Base-by-base conservation (phyloP, 1,284 basidiomycete genomes). In the Papiliotrema laurentii region DNA sequence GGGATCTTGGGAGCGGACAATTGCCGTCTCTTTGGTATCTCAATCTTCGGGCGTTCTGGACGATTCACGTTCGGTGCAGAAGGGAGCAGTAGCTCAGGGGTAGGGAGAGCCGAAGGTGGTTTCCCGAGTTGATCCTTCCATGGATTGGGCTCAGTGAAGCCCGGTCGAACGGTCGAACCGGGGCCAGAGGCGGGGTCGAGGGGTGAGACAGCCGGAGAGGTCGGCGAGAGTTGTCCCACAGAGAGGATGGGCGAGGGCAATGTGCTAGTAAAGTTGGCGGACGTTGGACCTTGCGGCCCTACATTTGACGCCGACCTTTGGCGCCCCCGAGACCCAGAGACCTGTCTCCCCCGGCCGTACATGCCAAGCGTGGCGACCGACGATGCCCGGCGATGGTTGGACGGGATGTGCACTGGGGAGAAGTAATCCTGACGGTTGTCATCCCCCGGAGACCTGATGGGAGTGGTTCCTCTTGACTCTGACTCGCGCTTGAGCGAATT, bases 401-500 rank as follows among this genome's bases (percentile, higher is more conserved):
- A 47, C 25, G 52, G 24, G n/a, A 46, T 43, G 24, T 22, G n/a
- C 24, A 43, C n/a, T 21, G 41, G 41, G n/a, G 56, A 53, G 42
- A 59, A 61, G 36, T 64, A 59, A 47, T 57, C 60, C 7, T 21
- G 33, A 21, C 27, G 26, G n/a, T 44, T 33, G 7, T 38, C 24
- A n/a, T 34, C 41, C 24, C n/a, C 45, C 2, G 54, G 49, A 5
- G 52, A 46, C 10, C 48, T 18, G 24, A 21, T 31, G 2, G 54
- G 55, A 45, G 55, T 62, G 4, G 45, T 33, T 5, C 36, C 40
- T 49, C 56, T 41, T 4, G 59, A 54, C 18, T 56, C 58, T 2
- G 58, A 67, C 26, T 77, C 75, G 16, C 79, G 77, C 49, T 83
- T 81, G 9, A 97, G 77, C 0, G 85, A 86, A 16, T 86, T 80